Conservation (phyloP, 2,329 filamentous ascomycete species). For the Rhinocladiella similis region DNA sequence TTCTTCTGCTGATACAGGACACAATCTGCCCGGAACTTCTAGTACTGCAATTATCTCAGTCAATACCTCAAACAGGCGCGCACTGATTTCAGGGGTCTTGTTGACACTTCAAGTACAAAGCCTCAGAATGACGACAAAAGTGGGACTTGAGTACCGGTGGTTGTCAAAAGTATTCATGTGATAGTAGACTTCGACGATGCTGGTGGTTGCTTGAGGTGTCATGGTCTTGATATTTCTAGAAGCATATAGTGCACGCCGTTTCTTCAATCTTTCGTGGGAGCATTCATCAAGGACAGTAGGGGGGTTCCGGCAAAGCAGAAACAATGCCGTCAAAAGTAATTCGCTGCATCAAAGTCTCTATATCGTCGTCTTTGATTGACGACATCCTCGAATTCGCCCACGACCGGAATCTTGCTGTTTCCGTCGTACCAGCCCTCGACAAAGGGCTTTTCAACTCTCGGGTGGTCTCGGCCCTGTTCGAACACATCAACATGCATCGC, state of each 20-base stretch:
- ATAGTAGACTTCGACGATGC: too few relatives aligned
- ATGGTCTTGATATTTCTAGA: too few relatives aligned
- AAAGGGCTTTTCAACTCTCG: slow-evolving; percentile 8
- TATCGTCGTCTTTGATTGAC: slow-evolving; percentile 6
- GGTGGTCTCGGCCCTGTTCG: not conserved
- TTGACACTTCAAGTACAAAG: not conserved
- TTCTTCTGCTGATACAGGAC: not conserved
- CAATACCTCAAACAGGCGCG: not conserved
- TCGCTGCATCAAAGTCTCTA: slow-evolving; percentile 20
- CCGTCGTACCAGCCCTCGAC: slow-evolving; percentile 22
- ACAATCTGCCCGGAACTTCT: not conserved
- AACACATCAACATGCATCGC: slow-evolving; percentile 25
- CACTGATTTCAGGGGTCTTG: not conserved
- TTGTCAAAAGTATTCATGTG: too few relatives aligned
- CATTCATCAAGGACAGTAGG: too few relatives aligned
- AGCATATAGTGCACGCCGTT: too few relatives aligned
- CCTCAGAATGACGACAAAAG: not conserved
- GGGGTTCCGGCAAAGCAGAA: too few relatives aligned
- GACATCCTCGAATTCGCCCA: too few relatives aligned
- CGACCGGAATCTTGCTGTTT: not conserved
- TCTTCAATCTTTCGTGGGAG: too few relatives aligned
- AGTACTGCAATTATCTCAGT: slow-evolving; percentile 1
- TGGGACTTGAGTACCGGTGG: not conserved
- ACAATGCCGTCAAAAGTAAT: slow-evolving; percentile 11
- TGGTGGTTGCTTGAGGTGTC: too few relatives aligned